phyloP scores from a whole-genome alignment of 257 asterid genomes.

The Ballota nigra region DNA sequence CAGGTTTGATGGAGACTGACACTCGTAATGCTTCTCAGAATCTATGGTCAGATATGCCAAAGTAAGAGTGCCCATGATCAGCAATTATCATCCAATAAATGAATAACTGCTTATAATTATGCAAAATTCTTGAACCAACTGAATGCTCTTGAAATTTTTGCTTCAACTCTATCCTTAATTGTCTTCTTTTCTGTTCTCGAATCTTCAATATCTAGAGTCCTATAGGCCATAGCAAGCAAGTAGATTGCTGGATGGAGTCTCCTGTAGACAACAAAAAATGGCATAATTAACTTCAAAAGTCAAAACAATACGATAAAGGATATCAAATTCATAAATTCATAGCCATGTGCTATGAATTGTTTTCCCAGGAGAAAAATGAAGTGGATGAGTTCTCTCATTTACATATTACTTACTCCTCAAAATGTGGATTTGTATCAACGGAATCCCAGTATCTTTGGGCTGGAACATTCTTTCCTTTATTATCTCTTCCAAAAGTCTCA shows the following conservation, averaged over 20 bases:
- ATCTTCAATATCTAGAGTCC: constrained; percentile 87
- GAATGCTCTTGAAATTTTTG: constrained; percentile 47
- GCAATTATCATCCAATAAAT: constrained; percentile 19
- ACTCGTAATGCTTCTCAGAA: constrained; percentile 1
- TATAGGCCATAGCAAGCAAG: constrained; percentile 87
- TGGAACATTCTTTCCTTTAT: constrained; percentile 65
- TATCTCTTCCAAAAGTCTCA: constrained; percentile 84
- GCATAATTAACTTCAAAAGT: constrained; percentile 12
- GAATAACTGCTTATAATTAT: constrained; percentile 24
- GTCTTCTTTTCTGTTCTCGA: constrained; percentile 46
- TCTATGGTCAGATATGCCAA: not conserved
- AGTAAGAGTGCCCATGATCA: constrained; percentile 13
- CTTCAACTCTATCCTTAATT: constrained; percentile 58
- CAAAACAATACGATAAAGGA: constrained; percentile 2
- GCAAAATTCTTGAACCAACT: constrained; percentile 58
- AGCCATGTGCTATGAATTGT: not conserved
- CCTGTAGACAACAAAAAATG: constrained; percentile 49
- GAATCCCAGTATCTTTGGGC: constrained; percentile 72
- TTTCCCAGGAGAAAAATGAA: constrained; percentile 5
- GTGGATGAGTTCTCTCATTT: constrained; percentile 11
- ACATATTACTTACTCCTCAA: constrained; percentile 62
- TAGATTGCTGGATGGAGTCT: constrained; percentile 93
- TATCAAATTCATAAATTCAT: constrained; percentile 4
- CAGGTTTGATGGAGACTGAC: not conserved
- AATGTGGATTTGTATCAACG: constrained; percentile 41